Conservation (phyloP, 2,329 filamentous ascomycete genomes). For the Penicillium sp. region DNA sequence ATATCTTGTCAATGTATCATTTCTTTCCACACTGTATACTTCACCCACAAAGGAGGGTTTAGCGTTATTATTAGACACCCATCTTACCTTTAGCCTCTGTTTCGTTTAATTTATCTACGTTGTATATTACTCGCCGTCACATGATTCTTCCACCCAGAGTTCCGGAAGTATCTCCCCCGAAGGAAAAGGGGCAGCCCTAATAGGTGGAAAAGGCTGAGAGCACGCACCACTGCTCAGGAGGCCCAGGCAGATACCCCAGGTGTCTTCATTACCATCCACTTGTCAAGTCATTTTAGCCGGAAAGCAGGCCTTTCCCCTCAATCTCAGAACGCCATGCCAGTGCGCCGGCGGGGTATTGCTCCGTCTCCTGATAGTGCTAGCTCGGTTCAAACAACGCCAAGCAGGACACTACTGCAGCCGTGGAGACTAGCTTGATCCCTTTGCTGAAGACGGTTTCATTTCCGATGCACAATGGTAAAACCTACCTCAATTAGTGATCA, state of each 20-base stretch:
- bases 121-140: neutral
- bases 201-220: slow-evolving; percentile 16
- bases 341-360: slow-evolving; percentile 7
- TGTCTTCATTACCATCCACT: neutral
- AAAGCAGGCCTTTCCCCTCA: neutral
- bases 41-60: neutral
- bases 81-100: neutral
- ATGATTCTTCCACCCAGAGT: neutral
- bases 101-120: neutral
- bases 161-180: neutral
- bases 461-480: slow-evolving; percentile 1
- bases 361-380: slow-evolving; percentile 21
- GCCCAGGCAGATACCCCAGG: neutral
- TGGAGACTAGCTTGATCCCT: neutral
- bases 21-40: neutral
- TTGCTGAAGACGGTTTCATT: slow-evolving; percentile 8
- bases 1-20: slow-evolving; percentile 14
- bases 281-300: slow-evolving; percentile 10
- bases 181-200: neutral
- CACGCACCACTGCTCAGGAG: neutral
- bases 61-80: neutral
- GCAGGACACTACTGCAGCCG: neutral
- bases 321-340: neutral
- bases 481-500: neutral
- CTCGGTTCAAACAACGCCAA: neutral